Percentiles rank a stretch among this genome's conserved stretches.
phyloP scores from a whole-genome alignment of 495 filamentous ascomycete genomes.

The Aspergillus nidulans region DNA sequence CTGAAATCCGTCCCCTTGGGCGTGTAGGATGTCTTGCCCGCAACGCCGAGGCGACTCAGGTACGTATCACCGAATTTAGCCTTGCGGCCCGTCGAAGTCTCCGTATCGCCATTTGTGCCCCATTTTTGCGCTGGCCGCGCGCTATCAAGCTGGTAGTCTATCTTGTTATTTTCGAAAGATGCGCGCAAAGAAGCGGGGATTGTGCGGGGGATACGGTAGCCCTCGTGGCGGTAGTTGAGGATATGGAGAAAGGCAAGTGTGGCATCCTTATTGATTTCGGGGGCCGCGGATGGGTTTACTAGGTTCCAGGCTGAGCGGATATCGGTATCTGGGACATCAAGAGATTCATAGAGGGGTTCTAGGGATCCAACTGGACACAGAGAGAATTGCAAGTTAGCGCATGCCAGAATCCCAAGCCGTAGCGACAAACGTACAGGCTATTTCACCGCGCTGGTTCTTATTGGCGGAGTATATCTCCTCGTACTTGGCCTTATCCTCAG shows the following conservation, averaged over 20 bases:
- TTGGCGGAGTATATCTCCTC: slow-evolving; percentile 93
- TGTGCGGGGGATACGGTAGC: slow-evolving; percentile 87
- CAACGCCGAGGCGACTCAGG: slow-evolving; percentile 80
- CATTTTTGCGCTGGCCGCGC: slow-evolving; percentile 59
- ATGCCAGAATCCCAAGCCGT: background rate
- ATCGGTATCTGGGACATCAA: slow-evolving; percentile 95
- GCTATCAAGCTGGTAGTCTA: slow-evolving; percentile 89
- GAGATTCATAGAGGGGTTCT: slow-evolving; percentile 77
- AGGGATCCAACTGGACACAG: slow-evolving; percentile 71
- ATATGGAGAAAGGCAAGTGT: slow-evolving; percentile 93
- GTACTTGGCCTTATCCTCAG: slow-evolving; percentile 83
- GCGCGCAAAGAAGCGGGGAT: slow-evolving; percentile 87
- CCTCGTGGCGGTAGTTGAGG: slow-evolving; percentile 90
- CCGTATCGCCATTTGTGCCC: slow-evolving; percentile 64
- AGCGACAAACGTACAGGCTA: slow-evolving; percentile 59
- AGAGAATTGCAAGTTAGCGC: background rate
- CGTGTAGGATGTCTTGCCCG: slow-evolving; percentile 65
- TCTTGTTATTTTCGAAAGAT: slow-evolving; percentile 88
- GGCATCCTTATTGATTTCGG: slow-evolving; percentile 89
- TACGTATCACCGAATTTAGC: slow-evolving; percentile 97
- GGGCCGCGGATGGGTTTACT: slow-evolving; percentile 77
- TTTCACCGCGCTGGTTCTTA: slow-evolving; percentile 76
- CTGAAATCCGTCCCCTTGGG: slow-evolving; percentile 83
- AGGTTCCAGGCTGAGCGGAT: slow-evolving; percentile 94
- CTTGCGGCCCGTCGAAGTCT: slow-evolving; percentile 78